Percentiles rank a stretch among this genome's conserved stretches.
phyloP scores from a whole-genome alignment of 1,284 basidiomycete species.

The Athelia psychrophila region DNA sequence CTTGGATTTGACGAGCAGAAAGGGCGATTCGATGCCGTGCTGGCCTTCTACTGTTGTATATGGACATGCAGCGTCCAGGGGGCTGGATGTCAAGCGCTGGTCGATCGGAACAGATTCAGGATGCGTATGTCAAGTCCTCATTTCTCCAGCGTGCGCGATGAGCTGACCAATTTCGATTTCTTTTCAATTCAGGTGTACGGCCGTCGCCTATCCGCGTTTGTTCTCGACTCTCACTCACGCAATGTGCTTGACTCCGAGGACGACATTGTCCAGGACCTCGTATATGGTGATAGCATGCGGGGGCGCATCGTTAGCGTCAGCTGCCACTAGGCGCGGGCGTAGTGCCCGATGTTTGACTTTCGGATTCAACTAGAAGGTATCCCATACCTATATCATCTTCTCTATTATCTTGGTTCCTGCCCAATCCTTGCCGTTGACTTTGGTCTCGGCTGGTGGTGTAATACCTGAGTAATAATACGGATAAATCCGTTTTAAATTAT shows the following conservation, averaged over 20 bases:
- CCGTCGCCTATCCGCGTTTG: constrained; percentile 3
- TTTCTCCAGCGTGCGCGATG: neutral
- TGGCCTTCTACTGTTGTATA: constrained; percentile 79
- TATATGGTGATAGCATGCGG: constrained; percentile 25
- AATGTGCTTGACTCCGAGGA: constrained; percentile 15
- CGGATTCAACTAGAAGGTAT: no score
- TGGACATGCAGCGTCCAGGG: constrained; percentile 76
- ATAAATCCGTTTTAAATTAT: no score
- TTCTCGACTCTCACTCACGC: constrained; percentile 33
- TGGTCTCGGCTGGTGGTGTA: no score
- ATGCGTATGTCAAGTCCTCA: constrained; percentile 52
- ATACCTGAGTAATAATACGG: no score
- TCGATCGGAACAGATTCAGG: constrained; percentile 80
- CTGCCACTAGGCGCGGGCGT: constrained; percentile 23
- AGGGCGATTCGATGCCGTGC: constrained; percentile 48
- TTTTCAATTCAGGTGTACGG: constrained; percentile 11
- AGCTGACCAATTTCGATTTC: neutral
- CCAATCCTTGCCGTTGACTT: no score
- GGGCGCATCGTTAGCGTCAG: constrained; percentile 31
- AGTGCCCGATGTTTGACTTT: no score
- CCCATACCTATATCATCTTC: no score
- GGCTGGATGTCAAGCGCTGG: constrained; percentile 78
- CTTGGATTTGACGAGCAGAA: constrained; percentile 10
- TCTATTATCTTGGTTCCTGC: no score
- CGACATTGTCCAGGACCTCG: constrained; percentile 15